Percentiles rank a stretch among this genome's conserved stretches.
These are phyloP conservation scores for Sarcodon sp. DNA, from an alignment of 768 basidiomycete species.

Conservation along the genomic window DNA sequence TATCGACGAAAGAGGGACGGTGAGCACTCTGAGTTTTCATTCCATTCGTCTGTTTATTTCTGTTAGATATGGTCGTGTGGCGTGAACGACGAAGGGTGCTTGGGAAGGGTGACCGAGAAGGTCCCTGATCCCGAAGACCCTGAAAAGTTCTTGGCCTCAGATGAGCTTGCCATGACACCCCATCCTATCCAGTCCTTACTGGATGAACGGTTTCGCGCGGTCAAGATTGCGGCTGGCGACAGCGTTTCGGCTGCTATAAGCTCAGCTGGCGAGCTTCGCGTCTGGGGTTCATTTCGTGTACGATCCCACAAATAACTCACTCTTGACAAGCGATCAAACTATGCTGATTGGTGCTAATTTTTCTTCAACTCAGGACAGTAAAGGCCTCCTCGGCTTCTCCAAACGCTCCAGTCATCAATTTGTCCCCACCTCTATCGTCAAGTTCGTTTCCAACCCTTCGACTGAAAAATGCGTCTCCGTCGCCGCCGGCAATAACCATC, in stretches of 20 bases:
- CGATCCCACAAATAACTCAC: too few relatives aligned
- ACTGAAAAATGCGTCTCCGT: constrained; percentile 62
- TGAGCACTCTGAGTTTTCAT: constrained; percentile 26
- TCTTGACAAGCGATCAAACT: too few relatives aligned
- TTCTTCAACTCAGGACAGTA: constrained; percentile 35
- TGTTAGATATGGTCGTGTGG: constrained; percentile 74
- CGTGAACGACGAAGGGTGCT: constrained; percentile 79
- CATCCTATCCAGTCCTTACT: constrained; percentile 57
- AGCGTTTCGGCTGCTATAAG: constrained; percentile 81
- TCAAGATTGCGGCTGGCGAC: constrained; percentile 75
- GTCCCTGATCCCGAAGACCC: constrained; percentile 48
- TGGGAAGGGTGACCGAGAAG: constrained; percentile 64
- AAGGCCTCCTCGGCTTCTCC: constrained; percentile 77
- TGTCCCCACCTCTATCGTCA: constrained; percentile 36
- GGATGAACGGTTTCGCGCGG: constrained; percentile 75
- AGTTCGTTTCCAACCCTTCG: constrained; percentile 22
- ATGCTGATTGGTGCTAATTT: not conserved
- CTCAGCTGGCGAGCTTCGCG: constrained; percentile 65
- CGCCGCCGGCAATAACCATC: constrained; percentile 79
- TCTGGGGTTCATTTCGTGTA: constrained; percentile 88
- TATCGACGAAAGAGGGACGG: constrained; percentile 81
- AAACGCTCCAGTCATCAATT: constrained; percentile 56
- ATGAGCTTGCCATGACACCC: constrained; percentile 39
- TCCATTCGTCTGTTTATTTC: not conserved
- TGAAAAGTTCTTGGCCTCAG: constrained; percentile 40